A percentile compares a stretch with the other conserved stretches of the same genome.
These are phyloP conservation scores for Ustilago esculenta DNA, from an alignment of 1,284 basidiomycete species.

Conservation along the genomic window DNA sequence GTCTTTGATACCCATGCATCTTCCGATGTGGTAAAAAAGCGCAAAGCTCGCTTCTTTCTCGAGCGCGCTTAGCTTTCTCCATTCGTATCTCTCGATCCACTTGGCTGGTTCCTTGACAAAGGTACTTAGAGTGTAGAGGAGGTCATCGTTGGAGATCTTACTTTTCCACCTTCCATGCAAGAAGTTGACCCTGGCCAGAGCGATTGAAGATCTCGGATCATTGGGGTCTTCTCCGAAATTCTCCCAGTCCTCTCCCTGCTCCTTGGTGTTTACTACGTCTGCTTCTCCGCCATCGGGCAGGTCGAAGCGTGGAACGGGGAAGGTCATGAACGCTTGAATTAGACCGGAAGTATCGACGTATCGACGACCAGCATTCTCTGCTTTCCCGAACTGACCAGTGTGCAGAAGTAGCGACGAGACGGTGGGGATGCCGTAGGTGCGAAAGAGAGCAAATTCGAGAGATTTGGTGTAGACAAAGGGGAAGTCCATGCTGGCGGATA, in stretches of 20 bases:
- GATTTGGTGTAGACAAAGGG: slow-evolving; percentile 31
- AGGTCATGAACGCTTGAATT: slow-evolving; percentile 63
- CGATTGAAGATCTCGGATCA: slow-evolving; percentile 43
- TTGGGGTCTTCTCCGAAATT: slow-evolving; percentile 23
- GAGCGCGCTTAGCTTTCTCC: slow-evolving; percentile 18
- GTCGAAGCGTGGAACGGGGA: slow-evolving; percentile 79
- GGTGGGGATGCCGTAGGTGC: slow-evolving; percentile 46
- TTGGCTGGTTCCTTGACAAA: slow-evolving; percentile 41
- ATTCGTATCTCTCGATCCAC: slow-evolving; percentile 44
- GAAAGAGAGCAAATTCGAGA: slow-evolving; percentile 44
- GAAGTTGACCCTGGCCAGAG: slow-evolving; percentile 44
- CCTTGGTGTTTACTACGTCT: background rate
- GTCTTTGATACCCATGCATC: slow-evolving; percentile 41
- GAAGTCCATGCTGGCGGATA: slow-evolving; percentile 15
- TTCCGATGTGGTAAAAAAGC: slow-evolving; percentile 39
- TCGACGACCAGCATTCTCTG: slow-evolving; percentile 32
- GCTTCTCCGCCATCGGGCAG: slow-evolving; percentile 64
- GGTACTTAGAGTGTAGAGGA: slow-evolving; percentile 44
- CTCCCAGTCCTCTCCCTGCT: slow-evolving; percentile 15
- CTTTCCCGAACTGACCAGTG: slow-evolving; percentile 38
- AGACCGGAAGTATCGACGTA: slow-evolving; percentile 44
- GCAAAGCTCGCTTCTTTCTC: slow-evolving; percentile 48
- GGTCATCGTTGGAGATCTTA: slow-evolving; percentile 50
- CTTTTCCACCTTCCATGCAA: slow-evolving; percentile 34
- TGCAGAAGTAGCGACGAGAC: slow-evolving; percentile 42